Evolutionary conservation across 2,329 filamentous ascomycete species (phyloP), one percentile per base, ranked within the genome.

Genomic region (Aspergillaceae sp.): DNA sequence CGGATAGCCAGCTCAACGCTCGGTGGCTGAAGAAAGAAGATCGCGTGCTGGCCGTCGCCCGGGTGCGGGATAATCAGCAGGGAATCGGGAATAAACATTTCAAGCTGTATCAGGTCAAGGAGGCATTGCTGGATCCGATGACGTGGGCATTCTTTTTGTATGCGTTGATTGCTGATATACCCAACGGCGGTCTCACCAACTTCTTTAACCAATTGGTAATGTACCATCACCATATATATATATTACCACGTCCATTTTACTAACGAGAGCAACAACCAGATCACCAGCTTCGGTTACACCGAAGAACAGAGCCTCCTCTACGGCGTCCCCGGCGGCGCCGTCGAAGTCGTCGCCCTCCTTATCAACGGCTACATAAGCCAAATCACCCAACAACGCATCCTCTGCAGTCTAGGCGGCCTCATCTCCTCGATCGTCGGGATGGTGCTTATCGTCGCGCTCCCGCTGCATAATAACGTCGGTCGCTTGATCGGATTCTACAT

Each of bases 41-140:
- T 53, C 79, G 80, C 8, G 61, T 80, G 0, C 73, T 87, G 37
- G 84, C 83, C 0, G 70, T 89, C 28, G 86, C 87, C 51, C 75
- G 86, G 0, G 78, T 91, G 4, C 74, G 85, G 0, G 74, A 80
- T 26, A 91, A 91, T 55, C 80, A 87, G 60, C 86, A 86, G 49
- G 86, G 86, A 0, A 82, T 86, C 10, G 83, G 82, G 1, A 84
- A 80, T 50, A 80, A 81, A 52, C 75, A 84, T 50, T 86, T 83
- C 65, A 84, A 84, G 51, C 72, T 75, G 67, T 74, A 77, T 26
- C 87, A 92, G 51, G 69, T 84, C 1, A 70, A 76, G 10, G 78
- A 82, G 53, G 76, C 78, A 0, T 56, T 82, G 5, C 47, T 69
- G 3, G 79, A 82, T 51, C 78, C 78, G 0, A 65, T 80, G 62